A percentile compares a stretch with the other conserved stretches of the same genome.
These are phyloP conservation scores for Nakaseomyces kungkrabaensis DNA, from an alignment of 1,139 yeast genomes.

Conservation along the genomic window DNA sequence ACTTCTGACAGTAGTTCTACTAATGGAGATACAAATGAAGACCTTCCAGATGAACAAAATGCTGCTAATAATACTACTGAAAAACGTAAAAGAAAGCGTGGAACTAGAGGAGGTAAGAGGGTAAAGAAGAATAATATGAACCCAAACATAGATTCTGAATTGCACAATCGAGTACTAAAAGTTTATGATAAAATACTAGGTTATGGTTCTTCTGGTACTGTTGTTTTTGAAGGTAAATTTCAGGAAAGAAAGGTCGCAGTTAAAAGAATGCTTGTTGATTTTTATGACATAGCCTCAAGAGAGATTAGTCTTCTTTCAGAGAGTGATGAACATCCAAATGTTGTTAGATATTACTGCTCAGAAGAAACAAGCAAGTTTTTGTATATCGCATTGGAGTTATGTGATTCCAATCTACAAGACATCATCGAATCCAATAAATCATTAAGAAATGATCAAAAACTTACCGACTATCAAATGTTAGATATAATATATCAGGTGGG, in stretches of 20 bases:
- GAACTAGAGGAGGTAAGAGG: slow-evolving; percentile 75
- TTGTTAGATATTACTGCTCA: slow-evolving; percentile 83
- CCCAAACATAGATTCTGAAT: slow-evolving; percentile 18
- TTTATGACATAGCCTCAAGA: slow-evolving; percentile 91
- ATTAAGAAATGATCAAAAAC: slow-evolving; percentile 28
- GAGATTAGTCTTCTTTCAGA: slow-evolving; percentile 83
- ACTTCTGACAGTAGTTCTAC: background rate
- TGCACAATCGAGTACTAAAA: slow-evolving; percentile 38
- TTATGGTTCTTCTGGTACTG: slow-evolving; percentile 95
- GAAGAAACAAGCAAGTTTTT: slow-evolving; percentile 79
- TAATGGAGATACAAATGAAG: background rate
- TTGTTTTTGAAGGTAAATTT: slow-evolving; percentile 81
- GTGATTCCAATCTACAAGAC: slow-evolving; percentile 84
- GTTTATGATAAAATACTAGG: slow-evolving; percentile 74
- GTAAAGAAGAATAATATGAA: slow-evolving; percentile 14
- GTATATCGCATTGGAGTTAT: slow-evolving; percentile 86
- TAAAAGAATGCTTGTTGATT: slow-evolving; percentile 84
- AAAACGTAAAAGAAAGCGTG: slow-evolving; percentile 61
- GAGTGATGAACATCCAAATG: slow-evolving; percentile 95
- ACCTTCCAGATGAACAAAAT: background rate
- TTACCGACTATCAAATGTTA: slow-evolving; percentile 37
- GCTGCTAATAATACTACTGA: slow-evolving; percentile 6
- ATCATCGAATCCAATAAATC: slow-evolving; percentile 48
- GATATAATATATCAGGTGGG: slow-evolving; percentile 68
- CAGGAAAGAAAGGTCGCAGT: slow-evolving; percentile 94